Base-by-base conservation (phyloP, 805 yeast species). In the Wickerhamomyces rabaulensis region DNA sequence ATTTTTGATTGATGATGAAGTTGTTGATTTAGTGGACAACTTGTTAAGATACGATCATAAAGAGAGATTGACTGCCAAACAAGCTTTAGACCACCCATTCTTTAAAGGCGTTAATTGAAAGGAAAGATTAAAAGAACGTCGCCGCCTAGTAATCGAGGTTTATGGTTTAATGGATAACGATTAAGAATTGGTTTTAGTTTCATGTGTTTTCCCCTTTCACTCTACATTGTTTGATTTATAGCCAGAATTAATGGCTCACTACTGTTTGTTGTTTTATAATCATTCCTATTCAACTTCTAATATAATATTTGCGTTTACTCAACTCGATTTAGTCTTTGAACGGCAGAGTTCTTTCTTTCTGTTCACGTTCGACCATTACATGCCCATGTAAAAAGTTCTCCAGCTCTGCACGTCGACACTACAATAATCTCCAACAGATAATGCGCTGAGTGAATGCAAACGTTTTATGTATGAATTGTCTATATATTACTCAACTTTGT, bases 21-120 rank as follows among this genome's bases (percentile, higher is more conserved):
- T 87, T 40, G 68, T 92, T 43, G 95, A 90, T 63, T 79, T 90
- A 58, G 78, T 90, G 52, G 96, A 87, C 63, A 78, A 82, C 56
- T 70, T 91, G 51, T 71, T 90, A 56, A 77, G 87, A 49, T 90
- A 87, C 61, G 97, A 91, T 63, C 97, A 91, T 64, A 89, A 87
- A 62, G 85, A 84, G 62, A 77, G 97, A 63, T 74, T 88, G 40
- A 88, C 97, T 7, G 96, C 96, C 1, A 78, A 76, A 63, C 96
- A 91, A 64, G 94, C 96, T 23, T 81, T 89, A 85, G 79, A 67
- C 13, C 96, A 89, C 67, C 65, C 71, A 3, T 76, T 55, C 63
- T 70, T 47, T 58, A 60, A 41, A 36, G 39, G 39, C 12, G 36
- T 33, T 9, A 20, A 19, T 10, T 19, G 13, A 16, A 33, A 33